These are phyloP conservation scores for Emergomyces pasteurianus DNA, from an alignment of 2,329 filamentous ascomycete genomes.

Conservation along the genomic window DNA sequence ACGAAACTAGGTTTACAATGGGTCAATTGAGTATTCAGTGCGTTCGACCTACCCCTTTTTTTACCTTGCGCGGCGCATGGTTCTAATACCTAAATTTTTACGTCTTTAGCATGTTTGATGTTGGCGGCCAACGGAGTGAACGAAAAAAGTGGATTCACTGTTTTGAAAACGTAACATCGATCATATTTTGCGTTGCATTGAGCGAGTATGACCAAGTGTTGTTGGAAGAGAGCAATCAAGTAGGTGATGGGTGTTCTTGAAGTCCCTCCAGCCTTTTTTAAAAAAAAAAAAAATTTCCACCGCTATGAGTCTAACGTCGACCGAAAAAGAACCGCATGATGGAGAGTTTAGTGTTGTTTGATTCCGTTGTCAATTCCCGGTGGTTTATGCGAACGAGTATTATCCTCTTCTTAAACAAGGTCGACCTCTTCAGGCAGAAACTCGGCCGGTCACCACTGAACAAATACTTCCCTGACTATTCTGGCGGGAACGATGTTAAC, in stretches of 20 bases:
- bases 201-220: constrained; percentile 98
- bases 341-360: constrained; percentile 91
- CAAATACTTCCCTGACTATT: constrained; percentile 97
- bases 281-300: no score
- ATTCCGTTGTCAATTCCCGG: constrained; percentile 94
- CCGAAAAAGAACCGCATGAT: constrained; percentile 85
- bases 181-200: constrained; percentile 96
- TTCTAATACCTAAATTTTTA: constrained; percentile 7
- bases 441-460: constrained; percentile 76
- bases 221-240: constrained; percentile 93
- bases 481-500: constrained; percentile 93
- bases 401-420: constrained; percentile 97
- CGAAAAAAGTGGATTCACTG: constrained; percentile 99
- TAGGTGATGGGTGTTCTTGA: constrained; percentile 32
- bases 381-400: constrained; percentile 99
- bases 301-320: neutral
- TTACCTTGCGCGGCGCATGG: constrained; percentile 9
- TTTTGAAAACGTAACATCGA: constrained; percentile 98
- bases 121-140: constrained; percentile 92
- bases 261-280: neutral
- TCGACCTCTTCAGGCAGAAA: constrained; percentile 95
- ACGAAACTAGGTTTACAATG: constrained; percentile 98
- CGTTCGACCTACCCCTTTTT: constrained; percentile 25
- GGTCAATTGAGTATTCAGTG: constrained; percentile 98
- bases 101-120: constrained; percentile 86